Base-by-base conservation (phyloP, 2,329 filamentous ascomycete species). In the Beauveria brongniartii region DNA sequence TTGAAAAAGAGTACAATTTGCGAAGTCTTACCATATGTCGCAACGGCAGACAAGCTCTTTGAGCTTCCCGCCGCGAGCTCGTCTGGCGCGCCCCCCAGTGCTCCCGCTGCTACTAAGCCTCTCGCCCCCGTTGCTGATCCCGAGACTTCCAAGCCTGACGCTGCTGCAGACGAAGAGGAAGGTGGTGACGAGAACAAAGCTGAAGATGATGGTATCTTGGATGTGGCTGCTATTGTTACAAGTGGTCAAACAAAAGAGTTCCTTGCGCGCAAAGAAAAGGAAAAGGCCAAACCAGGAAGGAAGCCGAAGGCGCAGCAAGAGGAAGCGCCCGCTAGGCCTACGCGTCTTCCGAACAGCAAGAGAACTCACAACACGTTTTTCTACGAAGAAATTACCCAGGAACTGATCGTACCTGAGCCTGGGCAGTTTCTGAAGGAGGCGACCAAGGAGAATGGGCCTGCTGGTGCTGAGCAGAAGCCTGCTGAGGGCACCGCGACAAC, bases 181-280 rank as follows among this genome's bases (percentile, higher is more conserved):
- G 68, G 69, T 8, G 71, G 70, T 37, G 77, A 73, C 8, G 76
- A 77, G 1, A 71, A 72, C n/a, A 78, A 77, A 62, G 71, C 71
- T 9, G 72, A 80, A 2, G 82, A 86, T 1, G 90, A 93, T 62
- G 90, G 90, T 26, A 89, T 92, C 9, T 78, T 94, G 3, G 89
- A 94, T 66, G 89, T 94, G 52, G 91, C 90, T n/a, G 88, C 83
- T 65, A 92, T 94, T 65, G 90, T 94, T 41, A 89, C 89, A 1
- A 89, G 86, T 66, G 90, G 90, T 37, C 89, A 91, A 72, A 91
- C 91, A 66, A 85, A 86, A 66, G 90, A 94, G 68, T 93, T 92
- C 67, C 77, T 94, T 6, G 90, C 89, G 10, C 90, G 90, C 74
- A 91, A 90, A 71, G 90, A 93, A 69, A 89, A 86, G 70, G 89